Percentiles rank a stretch among this genome's conserved stretches.
Conservation (phyloP, 1,284 basidiomycete species). For the Boletus semigastroideus region DNA sequence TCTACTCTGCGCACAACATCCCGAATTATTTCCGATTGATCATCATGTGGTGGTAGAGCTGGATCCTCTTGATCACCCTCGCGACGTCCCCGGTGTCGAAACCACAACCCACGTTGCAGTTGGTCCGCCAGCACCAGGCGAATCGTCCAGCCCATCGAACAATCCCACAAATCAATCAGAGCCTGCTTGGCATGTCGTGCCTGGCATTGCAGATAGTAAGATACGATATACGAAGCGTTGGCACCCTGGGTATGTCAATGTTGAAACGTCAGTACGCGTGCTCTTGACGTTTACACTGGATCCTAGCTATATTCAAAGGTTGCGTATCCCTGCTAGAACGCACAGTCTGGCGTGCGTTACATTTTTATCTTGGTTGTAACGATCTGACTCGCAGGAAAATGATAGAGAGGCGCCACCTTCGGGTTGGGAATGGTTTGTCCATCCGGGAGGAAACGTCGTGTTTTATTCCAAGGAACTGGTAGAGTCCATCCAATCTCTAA, state of each 20-base stretch:
- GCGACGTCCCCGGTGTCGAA: background rate
- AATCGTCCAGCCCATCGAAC: background rate
- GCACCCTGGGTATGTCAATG: background rate
- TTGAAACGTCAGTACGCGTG: background rate
- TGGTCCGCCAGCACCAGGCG: background rate
- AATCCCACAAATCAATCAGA: background rate
- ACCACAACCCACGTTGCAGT: background rate
- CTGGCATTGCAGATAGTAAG: background rate
- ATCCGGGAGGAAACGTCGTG: background rate
- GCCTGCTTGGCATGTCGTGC: background rate
- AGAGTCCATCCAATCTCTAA: background rate
- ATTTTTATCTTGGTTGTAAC: background rate
- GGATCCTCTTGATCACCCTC: background rate
- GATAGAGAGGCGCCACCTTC: background rate
- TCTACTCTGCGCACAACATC: background rate
- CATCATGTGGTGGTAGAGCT: background rate
- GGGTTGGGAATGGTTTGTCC: background rate
- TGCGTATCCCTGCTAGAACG: background rate
- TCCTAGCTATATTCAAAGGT: background rate
- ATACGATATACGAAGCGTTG: background rate
- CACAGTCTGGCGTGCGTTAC: background rate
- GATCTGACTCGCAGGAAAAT: background rate
- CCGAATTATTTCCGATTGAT: background rate
- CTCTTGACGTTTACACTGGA: background rate
- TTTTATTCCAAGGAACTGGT: background rate